These are phyloP conservation scores for Termitomyces sp. DNA, from an alignment of 768 basidiomycete species.

Conservation along the genomic window DNA sequence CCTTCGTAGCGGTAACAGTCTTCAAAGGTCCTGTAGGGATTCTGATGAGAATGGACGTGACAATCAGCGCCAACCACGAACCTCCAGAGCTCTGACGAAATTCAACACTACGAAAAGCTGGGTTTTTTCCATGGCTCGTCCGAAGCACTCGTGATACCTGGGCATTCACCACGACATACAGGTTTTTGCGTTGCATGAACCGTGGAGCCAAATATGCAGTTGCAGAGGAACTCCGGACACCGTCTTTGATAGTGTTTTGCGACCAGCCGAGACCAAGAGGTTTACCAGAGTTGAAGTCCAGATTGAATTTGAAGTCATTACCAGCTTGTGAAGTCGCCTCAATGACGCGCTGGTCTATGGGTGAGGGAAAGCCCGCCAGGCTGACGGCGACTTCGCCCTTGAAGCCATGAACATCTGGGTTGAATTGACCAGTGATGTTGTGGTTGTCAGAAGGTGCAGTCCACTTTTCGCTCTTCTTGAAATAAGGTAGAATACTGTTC, in stretches of 20 bases:
- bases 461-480: slow-evolving; percentile 24
- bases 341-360: slow-evolving; percentile 21
- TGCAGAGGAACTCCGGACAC: slow-evolving; percentile 20
- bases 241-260: slow-evolving; percentile 18
- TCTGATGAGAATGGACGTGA: background rate
- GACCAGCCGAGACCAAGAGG: slow-evolving; percentile 20
- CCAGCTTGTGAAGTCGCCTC: slow-evolving; percentile 20
- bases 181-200: slow-evolving; percentile 16
- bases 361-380: slow-evolving; percentile 16
- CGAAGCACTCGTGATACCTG: slow-evolving; percentile 21
- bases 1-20: slow-evolving; percentile 22
- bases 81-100: slow-evolving; percentile 10
- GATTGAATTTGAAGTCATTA: slow-evolving; percentile 16
- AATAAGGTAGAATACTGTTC: slow-evolving; percentile 19
- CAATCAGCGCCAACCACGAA: background rate
- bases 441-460: slow-evolving; percentile 21
- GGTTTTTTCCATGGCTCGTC: background rate
- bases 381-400: slow-evolving; percentile 19
- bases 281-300: slow-evolving; percentile 19
- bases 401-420: slow-evolving; percentile 22
- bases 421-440: slow-evolving; percentile 24
- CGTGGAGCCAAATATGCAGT: slow-evolving; percentile 20
- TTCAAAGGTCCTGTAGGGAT: slow-evolving; percentile 3
- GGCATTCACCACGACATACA: slow-evolving; percentile 21
- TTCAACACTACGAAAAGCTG: slow-evolving; percentile 16